A percentile compares a stretch with the other conserved stretches of the same genome.
These are phyloP conservation scores for Graphiopsis chlorocephala DNA, from an alignment of 2,329 filamentous ascomycete species.

Conservation along the genomic window DNA sequence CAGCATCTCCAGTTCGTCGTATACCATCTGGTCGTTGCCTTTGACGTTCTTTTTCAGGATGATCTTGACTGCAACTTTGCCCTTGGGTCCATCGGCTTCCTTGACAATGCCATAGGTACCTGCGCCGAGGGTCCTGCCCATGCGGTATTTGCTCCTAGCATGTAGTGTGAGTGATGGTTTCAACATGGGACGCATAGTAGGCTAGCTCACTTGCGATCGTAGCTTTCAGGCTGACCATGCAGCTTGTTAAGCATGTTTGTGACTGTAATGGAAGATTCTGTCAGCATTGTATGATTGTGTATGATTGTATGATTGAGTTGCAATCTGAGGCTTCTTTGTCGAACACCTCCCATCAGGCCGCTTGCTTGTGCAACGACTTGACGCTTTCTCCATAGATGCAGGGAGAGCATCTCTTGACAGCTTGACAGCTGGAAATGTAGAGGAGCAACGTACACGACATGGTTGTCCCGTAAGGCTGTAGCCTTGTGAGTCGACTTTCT, in stretches of 20 bases:
- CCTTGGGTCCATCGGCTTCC: slow-evolving; percentile 80
- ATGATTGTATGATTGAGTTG: neutral
- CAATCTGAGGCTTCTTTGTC: neutral
- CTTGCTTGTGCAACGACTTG: neutral
- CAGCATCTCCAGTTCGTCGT: slow-evolving; percentile 92
- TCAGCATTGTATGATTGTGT: slow-evolving; percentile 7
- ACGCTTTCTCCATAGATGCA: neutral
- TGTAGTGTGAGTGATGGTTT: slow-evolving; percentile 45
- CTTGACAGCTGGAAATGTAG: neutral
- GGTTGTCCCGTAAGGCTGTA: slow-evolving; percentile 1
- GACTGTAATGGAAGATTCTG: slow-evolving; percentile 53
- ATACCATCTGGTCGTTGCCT: slow-evolving; percentile 97
- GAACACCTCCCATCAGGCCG: neutral
- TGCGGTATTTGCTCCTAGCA: slow-evolving; percentile 68
- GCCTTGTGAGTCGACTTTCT: neutral
- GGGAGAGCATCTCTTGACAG: neutral
- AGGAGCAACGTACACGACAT: slow-evolving; percentile 8
- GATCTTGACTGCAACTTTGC: slow-evolving; percentile 96
- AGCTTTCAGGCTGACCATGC: slow-evolving; percentile 93
- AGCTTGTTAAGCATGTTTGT: slow-evolving; percentile 91
- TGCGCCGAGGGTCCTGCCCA: slow-evolving; percentile 89
- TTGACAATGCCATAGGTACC: slow-evolving; percentile 98
- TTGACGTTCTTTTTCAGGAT: slow-evolving; percentile 99
- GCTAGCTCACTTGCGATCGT: slow-evolving; percentile 78
- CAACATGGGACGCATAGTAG: slow-evolving; percentile 38